These are phyloP conservation scores for Calonectria honghensis DNA, from an alignment of 2,329 filamentous ascomycete species.

Conservation along the genomic window DNA sequence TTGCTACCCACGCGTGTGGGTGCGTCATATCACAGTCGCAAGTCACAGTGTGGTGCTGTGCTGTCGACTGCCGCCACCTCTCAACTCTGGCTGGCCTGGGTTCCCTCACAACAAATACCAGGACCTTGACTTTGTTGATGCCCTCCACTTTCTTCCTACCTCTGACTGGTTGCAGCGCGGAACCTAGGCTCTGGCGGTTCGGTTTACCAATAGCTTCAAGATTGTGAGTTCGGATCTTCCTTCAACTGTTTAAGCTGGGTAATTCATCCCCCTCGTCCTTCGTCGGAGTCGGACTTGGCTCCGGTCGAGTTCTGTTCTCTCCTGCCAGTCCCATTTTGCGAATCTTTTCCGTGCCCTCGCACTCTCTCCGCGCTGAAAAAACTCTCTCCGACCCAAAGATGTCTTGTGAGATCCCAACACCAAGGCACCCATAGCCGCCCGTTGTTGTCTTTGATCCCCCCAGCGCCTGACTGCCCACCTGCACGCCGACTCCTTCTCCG, in stretches of 20 bases:
- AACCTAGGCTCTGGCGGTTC: conserved; percentile 41
- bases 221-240: conserved; percentile 46
- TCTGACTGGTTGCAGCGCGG: conserved; percentile 44
- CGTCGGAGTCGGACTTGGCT: conserved; percentile 57
- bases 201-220: conserved; percentile 49
- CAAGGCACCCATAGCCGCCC: conserved; percentile 48
- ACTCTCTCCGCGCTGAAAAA: conserved; percentile 51
- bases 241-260: conserved; percentile 49
- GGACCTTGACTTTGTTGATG: conserved; percentile 48
- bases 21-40: conserved; percentile 25
- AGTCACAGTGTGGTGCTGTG: conserved; percentile 32
- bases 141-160: conserved; percentile 51
- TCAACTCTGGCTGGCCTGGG: conserved; percentile 45
- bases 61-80: conserved; percentile 40
- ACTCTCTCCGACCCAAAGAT: conserved; percentile 51
- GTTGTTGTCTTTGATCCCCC: conserved; percentile 42
- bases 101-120: conserved; percentile 45
- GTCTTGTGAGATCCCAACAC: conserved; percentile 47
- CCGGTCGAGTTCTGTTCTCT: conserved; percentile 56
- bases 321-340: conserved; percentile 55
- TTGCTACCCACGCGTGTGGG: conserved; percentile 32
- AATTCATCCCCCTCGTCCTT: conserved; percentile 52
- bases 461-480: conserved; percentile 37
- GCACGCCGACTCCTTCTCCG: conserved; percentile 40
- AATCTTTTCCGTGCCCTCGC: conserved; percentile 55